Evolutionary conservation across 495 filamentous ascomycete genomes (phyloP).

Genomic region (Hypomontagnella submonticulosa): DNA sequence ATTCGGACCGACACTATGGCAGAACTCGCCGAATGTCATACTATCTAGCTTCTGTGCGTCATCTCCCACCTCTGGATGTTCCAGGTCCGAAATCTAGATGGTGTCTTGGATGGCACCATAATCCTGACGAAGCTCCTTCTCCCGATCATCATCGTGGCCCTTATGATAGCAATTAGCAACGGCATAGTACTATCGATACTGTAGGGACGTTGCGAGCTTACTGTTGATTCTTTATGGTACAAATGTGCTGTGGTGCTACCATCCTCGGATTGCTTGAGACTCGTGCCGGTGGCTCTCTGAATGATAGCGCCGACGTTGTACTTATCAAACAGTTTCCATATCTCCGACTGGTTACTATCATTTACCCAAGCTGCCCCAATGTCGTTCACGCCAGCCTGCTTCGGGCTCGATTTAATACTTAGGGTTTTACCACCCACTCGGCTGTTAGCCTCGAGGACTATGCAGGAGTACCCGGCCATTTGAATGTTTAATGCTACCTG

Average conservation of each 20-base stretch:
- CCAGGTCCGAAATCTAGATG: constrained; percentile 32
- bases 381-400: constrained; percentile 50
- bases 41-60: constrained; percentile 47
- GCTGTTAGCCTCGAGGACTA: constrained; percentile 60
- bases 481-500: constrained; percentile 51
- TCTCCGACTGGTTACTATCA: constrained; percentile 56
- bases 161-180: background rate
- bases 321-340: constrained; percentile 50
- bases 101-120: constrained; percentile 26
- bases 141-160: constrained; percentile 1
- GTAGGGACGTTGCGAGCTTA: constrained; percentile 22
- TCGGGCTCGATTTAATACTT: constrained; percentile 36
- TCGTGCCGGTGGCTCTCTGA: constrained; percentile 55
- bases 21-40: constrained; percentile 40
- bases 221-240: constrained; percentile 50
- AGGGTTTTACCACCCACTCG: constrained; percentile 63
- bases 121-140: constrained; percentile 12
- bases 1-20: constrained; percentile 22
- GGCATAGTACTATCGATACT: too few relatives aligned
- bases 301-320: constrained; percentile 52
- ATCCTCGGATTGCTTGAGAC: constrained; percentile 46
- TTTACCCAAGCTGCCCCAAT: constrained; percentile 64
- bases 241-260: constrained; percentile 40
- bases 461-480: constrained; percentile 51
- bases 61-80: constrained; percentile 31